A percentile compares a stretch with the other conserved stretches of the same genome.
Evolutionary conservation across 2,329 filamentous ascomycete species (phyloP).

Genomic region (Colletotrichum lini): DNA sequence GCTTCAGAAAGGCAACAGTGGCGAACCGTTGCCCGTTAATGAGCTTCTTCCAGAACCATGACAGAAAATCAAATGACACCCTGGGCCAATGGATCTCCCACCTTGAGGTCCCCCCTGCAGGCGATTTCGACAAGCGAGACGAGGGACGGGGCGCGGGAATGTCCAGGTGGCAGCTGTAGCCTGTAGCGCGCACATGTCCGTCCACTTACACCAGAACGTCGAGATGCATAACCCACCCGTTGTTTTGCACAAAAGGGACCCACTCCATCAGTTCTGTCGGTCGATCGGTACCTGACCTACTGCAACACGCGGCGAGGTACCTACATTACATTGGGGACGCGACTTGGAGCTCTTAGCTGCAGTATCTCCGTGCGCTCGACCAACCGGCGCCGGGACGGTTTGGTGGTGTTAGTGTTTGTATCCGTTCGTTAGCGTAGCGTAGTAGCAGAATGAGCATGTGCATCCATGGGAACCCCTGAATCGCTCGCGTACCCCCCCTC

Average conservation of each 20-base stretch:
- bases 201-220: background rate
- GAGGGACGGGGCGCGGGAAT: conserved; percentile 9
- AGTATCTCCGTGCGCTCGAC: background rate
- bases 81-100: conserved; percentile 35
- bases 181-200: too few species aligned
- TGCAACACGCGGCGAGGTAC: background rate
- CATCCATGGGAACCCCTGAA: conserved; percentile 41
- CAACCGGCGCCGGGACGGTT: conserved; percentile 31
- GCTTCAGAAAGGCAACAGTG: background rate
- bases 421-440: background rate
- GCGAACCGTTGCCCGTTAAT: conserved; percentile 6
- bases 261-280: background rate
- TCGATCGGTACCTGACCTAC: background rate
- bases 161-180: background rate
- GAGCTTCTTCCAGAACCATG: conserved; percentile 37
- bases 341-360: background rate
- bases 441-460: conserved; percentile 32
- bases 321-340: background rate
- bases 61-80: conserved; percentile 10
- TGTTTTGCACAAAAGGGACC: too few species aligned
- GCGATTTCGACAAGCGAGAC: conserved; percentile 38
- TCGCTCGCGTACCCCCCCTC: conserved; percentile 1
- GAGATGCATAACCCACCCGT: background rate
- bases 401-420: background rate
- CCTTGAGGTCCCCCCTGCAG: conserved; percentile 18